Base-by-base conservation (phyloP, 768 basidiomycete species). In the Termitomyces sp. region DNA sequence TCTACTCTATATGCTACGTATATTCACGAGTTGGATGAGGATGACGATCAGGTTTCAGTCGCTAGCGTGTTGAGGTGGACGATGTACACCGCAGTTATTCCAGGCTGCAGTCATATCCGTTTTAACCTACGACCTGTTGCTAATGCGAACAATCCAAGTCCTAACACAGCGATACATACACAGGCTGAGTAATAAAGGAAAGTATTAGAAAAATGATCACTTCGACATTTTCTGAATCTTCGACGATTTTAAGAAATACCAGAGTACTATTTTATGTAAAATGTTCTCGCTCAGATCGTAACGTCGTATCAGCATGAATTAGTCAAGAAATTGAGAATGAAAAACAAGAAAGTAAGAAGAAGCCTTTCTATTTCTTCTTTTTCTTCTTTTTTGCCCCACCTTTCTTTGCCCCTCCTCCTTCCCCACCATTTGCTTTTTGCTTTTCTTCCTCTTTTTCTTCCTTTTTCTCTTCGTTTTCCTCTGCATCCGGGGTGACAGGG, bases 351-450 rank as follows among this genome's bases (percentile, higher is more conserved):
- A n/a, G 35, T 26, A 53, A 11, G n/a, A 12, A 15, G 26, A 30
- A 33, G 33, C 38, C 17, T 43, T 12, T 43, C 45, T 61, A 72
- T 70, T 69, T 61, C 50, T 62, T 61, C 48, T 57, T 60, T 48
- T 67, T 62, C 37, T 62, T 61, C 57, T 58, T 61, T 38, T 62
- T 65, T 42, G 42, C 55, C 23, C 26, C 40, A 21, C 21, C 56
- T 55, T 65, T 60, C 40, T 62, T 61, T 54, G 54, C 58, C 28
- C 58, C 64, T 38, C 38, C 46, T 42, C 46, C 46, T 50, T 60
- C 52, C n/a, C 62, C 46, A 50, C 61, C 50, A n/a, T 61, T 43
- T 51, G 55, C 54, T 46, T 55, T 54, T 54, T 49, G 26, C 57
- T 57, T 54, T 44, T 41, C 57, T 31, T 50, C 45, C 41, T 60